Conservation (phyloP, 2,329 filamentous ascomycete species). For the Trichoderma koningiopsis region DNA sequence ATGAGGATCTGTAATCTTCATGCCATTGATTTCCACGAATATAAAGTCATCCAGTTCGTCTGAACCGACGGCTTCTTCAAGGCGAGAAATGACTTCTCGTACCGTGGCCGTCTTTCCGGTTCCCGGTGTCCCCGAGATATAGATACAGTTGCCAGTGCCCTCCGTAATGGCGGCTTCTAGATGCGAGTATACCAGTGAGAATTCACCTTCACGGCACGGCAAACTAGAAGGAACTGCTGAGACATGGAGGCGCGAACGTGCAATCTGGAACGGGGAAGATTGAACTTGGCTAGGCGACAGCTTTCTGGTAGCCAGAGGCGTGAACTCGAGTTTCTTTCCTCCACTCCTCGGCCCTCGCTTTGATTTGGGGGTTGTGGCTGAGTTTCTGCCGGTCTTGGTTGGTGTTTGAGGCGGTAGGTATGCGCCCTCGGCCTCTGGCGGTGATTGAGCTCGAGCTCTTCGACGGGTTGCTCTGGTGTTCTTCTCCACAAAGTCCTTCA, state of each 20-base stretch:
- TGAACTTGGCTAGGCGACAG: slow-evolving; percentile 75
- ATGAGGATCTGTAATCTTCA: slow-evolving; percentile 98
- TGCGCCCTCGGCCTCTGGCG: slow-evolving; percentile 36
- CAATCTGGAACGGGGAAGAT: slow-evolving; percentile 87
- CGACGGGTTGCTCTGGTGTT: slow-evolving; percentile 68
- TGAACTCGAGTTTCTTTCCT: slow-evolving; percentile 84
- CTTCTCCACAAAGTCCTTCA: slow-evolving; percentile 68
- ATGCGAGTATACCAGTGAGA: slow-evolving; percentile 88
- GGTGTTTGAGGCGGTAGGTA: slow-evolving; percentile 44
- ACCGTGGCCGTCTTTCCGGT: slow-evolving; percentile 98
- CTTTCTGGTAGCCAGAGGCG: slow-evolving; percentile 84
- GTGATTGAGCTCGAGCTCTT: slow-evolving; percentile 37
- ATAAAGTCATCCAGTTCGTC: slow-evolving; percentile 98
- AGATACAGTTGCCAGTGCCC: slow-evolving; percentile 93
- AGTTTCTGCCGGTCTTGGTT: slow-evolving; percentile 38
- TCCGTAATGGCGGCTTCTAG: slow-evolving; percentile 93
- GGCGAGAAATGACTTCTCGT: slow-evolving; percentile 84
- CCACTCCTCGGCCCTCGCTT: slow-evolving; percentile 37
- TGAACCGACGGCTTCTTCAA: slow-evolving; percentile 82
- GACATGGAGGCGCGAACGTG: slow-evolving; percentile 86
- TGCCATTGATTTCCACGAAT: slow-evolving; percentile 98
- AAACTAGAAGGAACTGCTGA: slow-evolving; percentile 87
- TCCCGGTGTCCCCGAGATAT: slow-evolving; percentile 97
- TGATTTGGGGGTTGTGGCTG: slow-evolving; percentile 38
- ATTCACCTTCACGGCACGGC: slow-evolving; percentile 90